Evolutionary conservation across 1,284 basidiomycete species (phyloP).

Genomic region (Moesziomyces aphidis): DNA sequence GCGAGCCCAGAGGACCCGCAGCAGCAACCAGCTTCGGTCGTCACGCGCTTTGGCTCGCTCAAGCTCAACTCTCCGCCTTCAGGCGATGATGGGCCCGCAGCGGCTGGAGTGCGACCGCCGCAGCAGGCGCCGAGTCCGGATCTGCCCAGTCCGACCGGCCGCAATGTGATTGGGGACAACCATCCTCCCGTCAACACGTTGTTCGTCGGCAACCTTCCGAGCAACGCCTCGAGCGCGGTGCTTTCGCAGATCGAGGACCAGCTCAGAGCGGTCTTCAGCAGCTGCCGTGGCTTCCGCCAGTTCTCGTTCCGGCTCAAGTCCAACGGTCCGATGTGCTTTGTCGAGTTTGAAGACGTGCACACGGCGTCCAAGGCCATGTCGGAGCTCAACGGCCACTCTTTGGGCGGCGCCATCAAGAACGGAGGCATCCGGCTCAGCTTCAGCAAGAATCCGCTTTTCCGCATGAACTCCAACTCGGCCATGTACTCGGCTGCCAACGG

Average conservation of each 20-base stretch:
- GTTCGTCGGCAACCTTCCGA: slow-evolving; percentile 60
- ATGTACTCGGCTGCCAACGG: slow-evolving; percentile 31
- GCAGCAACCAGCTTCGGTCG: slow-evolving; percentile 11
- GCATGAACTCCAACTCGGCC: slow-evolving; percentile 51
- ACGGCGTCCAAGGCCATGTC: slow-evolving; percentile 85
- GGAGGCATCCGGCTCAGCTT: slow-evolving; percentile 95
- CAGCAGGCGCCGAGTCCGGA: slow-evolving; percentile 40
- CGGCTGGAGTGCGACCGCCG: slow-evolving; percentile 9
- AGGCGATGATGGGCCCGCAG: slow-evolving; percentile 12
- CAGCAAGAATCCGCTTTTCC: slow-evolving; percentile 60
- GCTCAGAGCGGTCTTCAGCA: slow-evolving; percentile 82
- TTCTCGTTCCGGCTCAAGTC: slow-evolving; percentile 94
- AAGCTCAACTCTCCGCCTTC: slow-evolving; percentile 46
- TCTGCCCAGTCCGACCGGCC: slow-evolving; percentile 43
- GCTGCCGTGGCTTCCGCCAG: slow-evolving; percentile 85
- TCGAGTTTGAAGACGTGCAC: slow-evolving; percentile 88
- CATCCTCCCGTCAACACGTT: slow-evolving; percentile 60
- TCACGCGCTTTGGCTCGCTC: slow-evolving; percentile 49
- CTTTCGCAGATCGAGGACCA: slow-evolving; percentile 84
- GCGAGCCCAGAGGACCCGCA: slow-evolving; percentile 24
- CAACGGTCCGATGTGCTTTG: slow-evolving; percentile 95
- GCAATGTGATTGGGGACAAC: slow-evolving; percentile 54
- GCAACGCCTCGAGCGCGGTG: slow-evolving; percentile 44
- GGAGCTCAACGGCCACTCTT: slow-evolving; percentile 89
- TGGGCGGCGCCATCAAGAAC: slow-evolving; percentile 86